Percentiles rank a stretch among this genome's conserved stretches.
These are phyloP conservation scores for Oryza officinalis DNA, from an alignment of 176 grass and related monocot species.

Conservation along the genomic window DNA sequence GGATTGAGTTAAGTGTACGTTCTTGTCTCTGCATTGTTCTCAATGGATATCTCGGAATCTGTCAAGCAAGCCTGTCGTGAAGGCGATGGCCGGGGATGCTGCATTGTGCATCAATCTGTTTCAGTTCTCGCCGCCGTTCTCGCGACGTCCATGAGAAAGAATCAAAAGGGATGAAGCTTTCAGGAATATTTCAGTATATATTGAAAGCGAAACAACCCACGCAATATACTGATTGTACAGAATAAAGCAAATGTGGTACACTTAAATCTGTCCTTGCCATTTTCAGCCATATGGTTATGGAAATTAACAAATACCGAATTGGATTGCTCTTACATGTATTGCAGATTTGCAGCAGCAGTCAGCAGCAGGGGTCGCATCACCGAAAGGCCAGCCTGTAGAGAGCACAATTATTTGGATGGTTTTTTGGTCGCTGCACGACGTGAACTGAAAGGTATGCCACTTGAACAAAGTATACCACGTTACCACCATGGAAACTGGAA, in stretches of 20 bases:
- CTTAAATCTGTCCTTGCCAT: too few species aligned
- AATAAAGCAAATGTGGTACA: neutral
- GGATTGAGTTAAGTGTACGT: neutral
- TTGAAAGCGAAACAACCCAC: neutral
- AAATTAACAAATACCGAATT: too few species aligned
- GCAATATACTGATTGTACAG: neutral
- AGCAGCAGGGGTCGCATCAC: neutral
- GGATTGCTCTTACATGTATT: neutral
- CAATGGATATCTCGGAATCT: slow-evolving; percentile 23
- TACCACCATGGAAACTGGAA: neutral
- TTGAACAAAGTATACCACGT: neutral
- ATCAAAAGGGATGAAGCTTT: slow-evolving; percentile 22
- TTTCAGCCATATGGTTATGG: too few species aligned
- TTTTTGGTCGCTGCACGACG: slow-evolving; percentile 10
- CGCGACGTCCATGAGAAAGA: neutral
- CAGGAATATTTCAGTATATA: neutral
- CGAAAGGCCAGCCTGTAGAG: slow-evolving; percentile 1
- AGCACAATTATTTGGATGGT: slow-evolving; percentile 34
- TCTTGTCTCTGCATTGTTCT: neutral
- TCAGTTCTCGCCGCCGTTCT: slow-evolving; percentile 26
- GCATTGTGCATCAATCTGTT: slow-evolving; percentile 3
- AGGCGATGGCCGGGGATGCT: neutral
- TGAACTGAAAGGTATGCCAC: slow-evolving; percentile 22
- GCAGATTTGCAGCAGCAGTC: too few species aligned
- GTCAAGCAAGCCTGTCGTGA: slow-evolving; percentile 1